A percentile compares a stretch with the other conserved stretches of the same genome.
These are phyloP conservation scores for Podaxis rugospora DNA, from an alignment of 768 basidiomycete genomes.

Conservation along the genomic window DNA sequence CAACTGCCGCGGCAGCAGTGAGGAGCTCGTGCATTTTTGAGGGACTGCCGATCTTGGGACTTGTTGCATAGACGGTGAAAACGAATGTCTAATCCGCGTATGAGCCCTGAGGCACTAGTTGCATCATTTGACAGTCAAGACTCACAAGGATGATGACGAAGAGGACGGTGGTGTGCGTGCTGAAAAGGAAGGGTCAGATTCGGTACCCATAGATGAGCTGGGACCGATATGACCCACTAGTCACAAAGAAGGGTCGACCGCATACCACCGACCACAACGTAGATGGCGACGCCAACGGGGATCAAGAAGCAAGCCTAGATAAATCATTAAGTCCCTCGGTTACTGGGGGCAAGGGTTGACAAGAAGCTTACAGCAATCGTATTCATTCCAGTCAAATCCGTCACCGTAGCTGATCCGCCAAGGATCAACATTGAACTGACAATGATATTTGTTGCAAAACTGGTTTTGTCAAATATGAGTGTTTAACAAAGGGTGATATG, in stretches of 20 bases:
- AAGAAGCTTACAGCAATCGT: constrained; percentile 63
- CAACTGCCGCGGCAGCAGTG: constrained; percentile 40
- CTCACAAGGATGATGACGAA: constrained; percentile 75
- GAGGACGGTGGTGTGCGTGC: constrained; percentile 83
- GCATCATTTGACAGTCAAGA: constrained; percentile 8
- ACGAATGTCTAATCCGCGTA: constrained; percentile 33
- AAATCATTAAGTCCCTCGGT: not conserved
- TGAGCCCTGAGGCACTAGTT: not conserved
- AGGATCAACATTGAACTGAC: constrained; percentile 84
- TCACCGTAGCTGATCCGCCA: constrained; percentile 85
- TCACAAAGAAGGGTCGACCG: constrained; percentile 82
- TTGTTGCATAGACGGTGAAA: constrained; percentile 82
- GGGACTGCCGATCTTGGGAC: constrained; percentile 75
- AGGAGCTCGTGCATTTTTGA: constrained; percentile 77
- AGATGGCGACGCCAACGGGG: constrained; percentile 82
- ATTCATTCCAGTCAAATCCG: constrained; percentile 83
- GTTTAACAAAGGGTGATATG: not conserved
- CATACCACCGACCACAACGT: constrained; percentile 86
- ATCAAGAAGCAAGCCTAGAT: constrained; percentile 82
- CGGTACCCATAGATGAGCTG: not conserved
- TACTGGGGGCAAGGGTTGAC: not conserved
- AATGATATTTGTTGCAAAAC: constrained; percentile 86
- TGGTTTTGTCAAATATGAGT: constrained; percentile 16
- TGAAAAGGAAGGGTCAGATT: constrained; percentile 21
- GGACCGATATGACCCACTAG: constrained; percentile 49